Base-by-base conservation (phyloP, 441 rosid species). In the Corymbia citriodora region DNA sequence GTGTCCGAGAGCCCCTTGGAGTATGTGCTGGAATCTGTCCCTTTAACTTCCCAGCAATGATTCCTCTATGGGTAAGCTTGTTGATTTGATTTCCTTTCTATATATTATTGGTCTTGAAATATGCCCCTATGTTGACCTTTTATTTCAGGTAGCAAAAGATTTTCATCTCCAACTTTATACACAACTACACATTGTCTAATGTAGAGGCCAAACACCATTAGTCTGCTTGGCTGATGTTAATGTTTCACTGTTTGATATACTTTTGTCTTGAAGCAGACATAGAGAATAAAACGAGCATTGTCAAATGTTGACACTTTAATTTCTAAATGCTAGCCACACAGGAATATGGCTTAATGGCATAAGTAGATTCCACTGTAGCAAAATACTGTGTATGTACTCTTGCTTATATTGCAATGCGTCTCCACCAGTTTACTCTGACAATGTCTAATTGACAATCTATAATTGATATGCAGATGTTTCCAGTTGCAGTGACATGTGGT, bases 1-100 rank as follows among this genome's bases (percentile, higher is more conserved):
- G 99, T 92, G 53, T 96, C 70, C 95, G 99, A 92, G 99, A 96
- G 93, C 99, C 99, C 15, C 96, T 98, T 45, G 99, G 99, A 88
- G 97, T 98, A 63, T 97, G 99, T 92, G 99, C 99, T 81, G 99
- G 99, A 70, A 96, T 98, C 89, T 98, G 99, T 88, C 99, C 99
- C 70, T 98, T 97, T 94, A 98, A 98, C 95, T 97, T 97, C 90
- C 99, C 99, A 27, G 99, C 99, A 45, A 97, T 97, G 99, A 97
- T 97, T 92, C 99, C 99, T 57, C 95, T 97, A 93, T 97, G 99
- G 99, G 99, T 97, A 93, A 87, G 89, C 89, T 88, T 82, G 87
- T 90, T 90, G 21, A 23, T 81, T 89, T 90, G 57, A 88, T 83
- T 90, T 72, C 83, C 45, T 68, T 88, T 70, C 9, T 23, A 23